Evolutionary conservation across 2,329 filamentous ascomycete species (phyloP).

Genomic region (Hirsutella rhossiliensis): DNA sequence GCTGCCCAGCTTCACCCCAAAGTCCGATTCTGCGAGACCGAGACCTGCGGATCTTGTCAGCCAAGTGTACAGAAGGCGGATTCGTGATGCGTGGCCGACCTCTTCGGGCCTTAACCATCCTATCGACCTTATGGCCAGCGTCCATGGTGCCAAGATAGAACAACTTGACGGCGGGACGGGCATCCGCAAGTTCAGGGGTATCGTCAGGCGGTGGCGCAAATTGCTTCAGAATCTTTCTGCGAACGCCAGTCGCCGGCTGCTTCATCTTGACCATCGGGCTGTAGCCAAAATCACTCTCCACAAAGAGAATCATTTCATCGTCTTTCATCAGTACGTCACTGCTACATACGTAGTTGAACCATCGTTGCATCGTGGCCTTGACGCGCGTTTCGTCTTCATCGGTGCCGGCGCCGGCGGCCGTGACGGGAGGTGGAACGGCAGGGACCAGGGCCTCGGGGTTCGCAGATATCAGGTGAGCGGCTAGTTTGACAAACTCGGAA

Average conservation of each 20-base stretch:
- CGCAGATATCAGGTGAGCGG: conserved; percentile 90
- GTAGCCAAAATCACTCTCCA: conserved; percentile 98
- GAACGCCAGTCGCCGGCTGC: conserved; percentile 90
- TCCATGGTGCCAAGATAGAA: conserved; percentile 97
- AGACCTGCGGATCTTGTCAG: conserved; percentile 47
- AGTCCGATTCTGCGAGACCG: conserved; percentile 82
- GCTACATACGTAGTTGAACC: conserved; percentile 86
- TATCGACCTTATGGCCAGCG: conserved; percentile 91
- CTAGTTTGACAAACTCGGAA: conserved; percentile 93
- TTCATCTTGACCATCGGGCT: conserved; percentile 91
- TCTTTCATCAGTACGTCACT: conserved; percentile 91
- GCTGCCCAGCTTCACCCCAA: conserved; percentile 76
- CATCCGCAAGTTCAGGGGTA: conserved; percentile 84
- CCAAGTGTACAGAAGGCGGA: conserved; percentile 2
- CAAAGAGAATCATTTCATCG: conserved; percentile 94
- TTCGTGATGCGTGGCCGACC: conserved; percentile 38
- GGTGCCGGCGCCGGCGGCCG: conserved; percentile 86
- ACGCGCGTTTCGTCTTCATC: conserved; percentile 89
- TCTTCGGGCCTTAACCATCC: conserved; percentile 81
- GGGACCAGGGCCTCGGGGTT: conserved; percentile 93
- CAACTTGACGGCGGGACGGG: conserved; percentile 81
- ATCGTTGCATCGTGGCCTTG: conserved; percentile 81
- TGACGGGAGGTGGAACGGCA: conserved; percentile 86
- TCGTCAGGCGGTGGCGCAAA: conserved; percentile 96
- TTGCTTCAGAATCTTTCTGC: conserved; percentile 92